Evolutionary conservation across 1,284 basidiomycete species (phyloP), one percentile per base, ranked within the genome.

Genomic region (Leccinum subrobustum): DNA sequence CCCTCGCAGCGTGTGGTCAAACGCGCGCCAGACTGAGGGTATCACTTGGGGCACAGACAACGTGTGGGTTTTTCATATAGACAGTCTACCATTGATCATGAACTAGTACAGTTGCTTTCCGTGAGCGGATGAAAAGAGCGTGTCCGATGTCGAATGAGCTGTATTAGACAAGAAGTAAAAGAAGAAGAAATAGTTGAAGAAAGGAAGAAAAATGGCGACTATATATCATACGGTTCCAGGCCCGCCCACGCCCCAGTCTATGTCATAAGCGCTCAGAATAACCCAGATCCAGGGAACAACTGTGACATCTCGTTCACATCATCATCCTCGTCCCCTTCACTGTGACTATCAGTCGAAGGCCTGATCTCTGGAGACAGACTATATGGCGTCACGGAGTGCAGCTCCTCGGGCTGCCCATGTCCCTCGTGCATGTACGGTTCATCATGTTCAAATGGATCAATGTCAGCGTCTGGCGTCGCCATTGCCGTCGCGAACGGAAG

Each of bases 211-310:
- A 50, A 50, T 12, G 23, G 47, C 20, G 7, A 25, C 20, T 4
- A 50, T 50, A 25, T 50, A 50, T 50, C 47, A 25, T 50, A 50
- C 14, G 18, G 47, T 25, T 23, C 23, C 23, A 25, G 47, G 6
- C 23, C 50, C 23, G n/a, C 50, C 27, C 16, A 8, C 48, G n/a
- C 47, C 25, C 25, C 50, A 52, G 50, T 52, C 27, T 52, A 52
- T 25, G 16, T 50, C 27, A n/a, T 3, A 18, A 9, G 23, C 9
- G 3, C 51, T 79, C 69, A 83, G 67, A 83, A 85, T 58, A 85
- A 66, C 59, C 80, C 83, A 47, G 83, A 84, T 29, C 83, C 83
- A 37, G 83, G 82, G 73, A 85, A 83, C 60, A 83, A 61, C 66
- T 77, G 82, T 16, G 79, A 81, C 53, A 73, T 77, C 58, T 77